phyloP scores from a whole-genome alignment of 345 rosid species.

The Theobroma cacao region DNA sequence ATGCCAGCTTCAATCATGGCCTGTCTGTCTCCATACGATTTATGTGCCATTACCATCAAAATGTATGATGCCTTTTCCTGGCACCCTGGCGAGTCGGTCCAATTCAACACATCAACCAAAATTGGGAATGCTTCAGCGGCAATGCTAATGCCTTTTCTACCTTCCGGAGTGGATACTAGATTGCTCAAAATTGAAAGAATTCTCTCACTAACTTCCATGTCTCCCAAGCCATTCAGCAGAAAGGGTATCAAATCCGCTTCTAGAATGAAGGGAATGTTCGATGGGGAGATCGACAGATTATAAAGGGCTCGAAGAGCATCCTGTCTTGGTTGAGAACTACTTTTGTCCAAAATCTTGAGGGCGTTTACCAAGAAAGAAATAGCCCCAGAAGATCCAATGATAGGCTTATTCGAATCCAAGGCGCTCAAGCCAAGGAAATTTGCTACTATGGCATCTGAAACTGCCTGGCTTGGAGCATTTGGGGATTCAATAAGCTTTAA shows the following conservation, averaged over 20 bases:
- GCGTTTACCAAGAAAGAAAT: constrained; percentile 68
- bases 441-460: constrained; percentile 84
- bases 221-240: constrained; percentile 65
- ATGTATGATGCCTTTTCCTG: constrained; percentile 89
- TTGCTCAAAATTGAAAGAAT: constrained; percentile 82
- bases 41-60: constrained; percentile 94
- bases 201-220: constrained; percentile 92
- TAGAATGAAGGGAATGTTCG: constrained; percentile 53
- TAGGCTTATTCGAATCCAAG: constrained; percentile 78
- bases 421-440: constrained; percentile 96
- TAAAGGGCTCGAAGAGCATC: constrained; percentile 88
- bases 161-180: constrained; percentile 71
- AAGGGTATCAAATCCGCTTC: constrained; percentile 60
- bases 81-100: constrained; percentile 90
- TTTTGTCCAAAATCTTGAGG: constrained; percentile 41
- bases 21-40: constrained; percentile 77
- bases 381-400: constrained; percentile 91
- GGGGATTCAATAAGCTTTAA: constrained; percentile 73
- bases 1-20: constrained; percentile 93
- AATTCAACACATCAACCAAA: constrained; percentile 80
- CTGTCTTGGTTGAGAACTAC: constrained; percentile 67
- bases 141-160: constrained; percentile 65
- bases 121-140: constrained; percentile 63
- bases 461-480: constrained; percentile 35
- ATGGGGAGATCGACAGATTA: constrained; percentile 71